A percentile compares a stretch with the other conserved stretches of the same genome.
phyloP scores from a whole-genome alignment of 2,329 filamentous ascomycete genomes.

The Sclerotinia subarctica region DNA sequence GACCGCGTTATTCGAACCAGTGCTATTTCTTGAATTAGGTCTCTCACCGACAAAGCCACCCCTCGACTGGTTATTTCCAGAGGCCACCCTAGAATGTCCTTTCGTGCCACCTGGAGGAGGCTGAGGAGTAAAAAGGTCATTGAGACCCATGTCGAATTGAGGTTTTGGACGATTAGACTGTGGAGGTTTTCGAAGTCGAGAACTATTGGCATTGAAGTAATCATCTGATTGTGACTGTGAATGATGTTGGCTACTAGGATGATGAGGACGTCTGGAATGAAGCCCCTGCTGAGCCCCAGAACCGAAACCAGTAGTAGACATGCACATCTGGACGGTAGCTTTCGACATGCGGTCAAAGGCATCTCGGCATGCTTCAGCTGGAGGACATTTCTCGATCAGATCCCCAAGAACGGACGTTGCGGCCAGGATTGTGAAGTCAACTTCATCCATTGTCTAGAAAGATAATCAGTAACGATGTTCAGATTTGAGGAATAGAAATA shows the following conservation, averaged over 20 bases:
- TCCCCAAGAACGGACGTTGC: constrained; percentile 91
- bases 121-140: constrained; percentile 32
- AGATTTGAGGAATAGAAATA: background rate
- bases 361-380: constrained; percentile 89
- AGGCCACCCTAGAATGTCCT: constrained; percentile 1
- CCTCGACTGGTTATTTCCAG: background rate
- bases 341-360: constrained; percentile 94
- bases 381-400: constrained; percentile 89
- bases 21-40: constrained; percentile 4
- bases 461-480: constrained; percentile 12
- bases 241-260: constrained; percentile 21
- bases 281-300: constrained; percentile 33
- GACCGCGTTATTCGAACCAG: background rate
- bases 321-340: constrained; percentile 92
- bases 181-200: constrained; percentile 16
- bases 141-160: constrained; percentile 38
- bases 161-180: constrained; percentile 31
- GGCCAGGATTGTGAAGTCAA: constrained; percentile 93
- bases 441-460: constrained; percentile 76
- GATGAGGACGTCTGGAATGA: constrained; percentile 28
- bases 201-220: constrained; percentile 27
- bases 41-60: background rate
- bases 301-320: constrained; percentile 59
- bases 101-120: background rate
- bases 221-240: constrained; percentile 20